Percentiles rank a stretch among this genome's conserved stretches.
Evolutionary conservation across 257 asterid species (phyloP).

Genomic region (Penstemon newberryi): DNA sequence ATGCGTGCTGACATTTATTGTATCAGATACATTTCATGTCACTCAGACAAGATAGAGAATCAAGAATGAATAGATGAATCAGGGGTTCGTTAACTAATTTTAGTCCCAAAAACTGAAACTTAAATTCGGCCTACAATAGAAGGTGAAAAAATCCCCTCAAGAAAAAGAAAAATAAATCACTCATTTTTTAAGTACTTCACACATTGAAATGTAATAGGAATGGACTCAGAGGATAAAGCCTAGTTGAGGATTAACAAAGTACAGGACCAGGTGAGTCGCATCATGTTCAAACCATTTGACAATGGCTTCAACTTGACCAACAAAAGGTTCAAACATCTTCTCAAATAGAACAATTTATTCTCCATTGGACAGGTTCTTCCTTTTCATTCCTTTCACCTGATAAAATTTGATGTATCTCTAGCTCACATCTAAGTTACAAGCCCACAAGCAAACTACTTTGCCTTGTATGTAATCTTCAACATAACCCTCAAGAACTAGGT

Average conservation of each 20-base stretch:
- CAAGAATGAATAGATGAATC: too few relatives aligned
- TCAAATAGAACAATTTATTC: background rate
- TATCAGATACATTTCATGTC: slow-evolving; percentile 9
- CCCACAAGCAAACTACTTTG: background rate
- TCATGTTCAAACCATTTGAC: background rate
- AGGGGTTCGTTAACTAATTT: too few relatives aligned
- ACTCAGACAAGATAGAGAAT: slow-evolving; percentile 14
- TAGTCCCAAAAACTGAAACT: too few relatives aligned
- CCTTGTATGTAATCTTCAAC: background rate
- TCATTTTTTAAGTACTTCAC: background rate
- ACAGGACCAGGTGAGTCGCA: background rate
- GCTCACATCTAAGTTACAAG: background rate
- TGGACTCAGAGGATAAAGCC: slow-evolving; percentile 1
- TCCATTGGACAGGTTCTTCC: background rate
- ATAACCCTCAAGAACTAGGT: background rate
- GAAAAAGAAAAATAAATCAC: too few relatives aligned
- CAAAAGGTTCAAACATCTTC: background rate
- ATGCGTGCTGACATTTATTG: background rate
- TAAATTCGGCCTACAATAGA: too few relatives aligned
- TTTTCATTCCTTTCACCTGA: background rate
- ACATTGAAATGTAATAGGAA: slow-evolving; percentile 17
- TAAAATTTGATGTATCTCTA: background rate
- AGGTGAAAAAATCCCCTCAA: too few relatives aligned
- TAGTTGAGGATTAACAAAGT: slow-evolving; percentile 16
- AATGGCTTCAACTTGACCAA: background rate